Evolutionary conservation across 495 filamentous ascomycete species (phyloP), one percentile per base, ranked within the genome.

Genomic region (Chaetomidium leptoderma): DNA sequence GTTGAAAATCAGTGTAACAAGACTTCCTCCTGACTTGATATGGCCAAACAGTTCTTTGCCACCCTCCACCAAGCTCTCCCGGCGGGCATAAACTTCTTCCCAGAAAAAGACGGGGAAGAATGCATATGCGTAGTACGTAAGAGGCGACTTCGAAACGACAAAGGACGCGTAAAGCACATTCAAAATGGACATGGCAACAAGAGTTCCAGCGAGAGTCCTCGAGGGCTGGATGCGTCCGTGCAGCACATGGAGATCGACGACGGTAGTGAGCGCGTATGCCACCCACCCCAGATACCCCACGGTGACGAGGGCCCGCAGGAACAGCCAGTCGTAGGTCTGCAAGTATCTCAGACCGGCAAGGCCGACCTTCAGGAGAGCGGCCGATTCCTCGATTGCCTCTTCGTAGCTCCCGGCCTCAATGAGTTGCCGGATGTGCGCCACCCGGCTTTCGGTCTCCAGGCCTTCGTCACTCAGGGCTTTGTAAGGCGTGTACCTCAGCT

Each of bases 251-350:
- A 91, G 74, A 67, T 97, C 88, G 63, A 97, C 81, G 43, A 97
- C 91, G 2, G 89, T 96, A 4, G 91, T 95, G 48, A 96, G 76
- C 0, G 95, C 90, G 75, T 92, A 99, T 14, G 89, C 86, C 62
- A 99, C 95, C 92, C 92, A 99, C 23, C 95, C 93, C 24, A 97
- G 72, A 67, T 97, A 99, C 19, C 95, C 95, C n/a, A 85, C 67
- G 13, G 95, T 95, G 33, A 99, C 88, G 35, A 97, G 80, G n/a
- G 87, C 86, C 49, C 95, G 81, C 33, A 99, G 71, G 75, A 99
- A 97, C n/a, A 97, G 79, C 95, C 95, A 99, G 72, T 99, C 93
- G 59, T 83, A 83, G 0, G 90, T 97, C 69, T 99, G 95, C 29
- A 97, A 80, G 67, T 99, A 99, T 39, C 93, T 83, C 39, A 99